phyloP scores from a whole-genome alignment of 1,139 yeast species.

The Lizanozyma gosingica region DNA sequence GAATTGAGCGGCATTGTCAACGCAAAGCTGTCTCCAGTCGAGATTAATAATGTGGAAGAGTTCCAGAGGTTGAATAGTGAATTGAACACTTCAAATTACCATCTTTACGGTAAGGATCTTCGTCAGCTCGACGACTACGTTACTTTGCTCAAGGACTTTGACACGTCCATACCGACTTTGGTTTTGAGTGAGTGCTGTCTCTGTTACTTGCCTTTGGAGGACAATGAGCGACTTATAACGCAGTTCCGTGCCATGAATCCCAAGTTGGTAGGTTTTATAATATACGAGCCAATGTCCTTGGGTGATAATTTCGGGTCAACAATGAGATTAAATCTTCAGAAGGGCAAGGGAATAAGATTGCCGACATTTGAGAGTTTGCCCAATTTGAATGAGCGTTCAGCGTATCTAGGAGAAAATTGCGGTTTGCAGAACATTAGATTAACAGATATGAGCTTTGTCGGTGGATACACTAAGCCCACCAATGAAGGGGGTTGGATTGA shows the following conservation, averaged over 20 bases:
- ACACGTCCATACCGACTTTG: conserved; percentile 48
- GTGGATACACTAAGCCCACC: conserved; percentile 22
- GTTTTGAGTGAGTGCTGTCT: conserved; percentile 83
- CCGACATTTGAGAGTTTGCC: conserved; percentile 28
- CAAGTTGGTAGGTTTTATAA: conserved; percentile 32
- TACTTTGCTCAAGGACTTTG: conserved; percentile 15
- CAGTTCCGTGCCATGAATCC: conserved; percentile 23
- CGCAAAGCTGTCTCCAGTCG: conserved; percentile 3
- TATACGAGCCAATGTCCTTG: conserved; percentile 83
- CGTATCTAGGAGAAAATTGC: conserved; percentile 21
- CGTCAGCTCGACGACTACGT: conserved; percentile 18
- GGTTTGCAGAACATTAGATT: conserved; percentile 20
- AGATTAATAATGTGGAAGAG: conserved; percentile 14
- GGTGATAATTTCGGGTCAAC: conserved; percentile 71
- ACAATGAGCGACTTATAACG: conserved; percentile 42
- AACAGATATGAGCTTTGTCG: conserved; percentile 52
- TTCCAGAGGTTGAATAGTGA: conserved; percentile 18
- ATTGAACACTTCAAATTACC: conserved; percentile 40
- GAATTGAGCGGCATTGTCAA: conserved; percentile 13
- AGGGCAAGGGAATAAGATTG: conserved; percentile 49
- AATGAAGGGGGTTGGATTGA: conserved; percentile 32
- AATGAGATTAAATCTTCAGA: conserved; percentile 69
- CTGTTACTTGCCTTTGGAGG: conserved; percentile 62
- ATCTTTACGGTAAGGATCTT: conserved; percentile 48
- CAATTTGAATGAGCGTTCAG: conserved; percentile 30